Evolutionary conservation across 495 filamentous ascomycete genomes (phyloP).

Genomic region (Jackrogersella minutella): DNA sequence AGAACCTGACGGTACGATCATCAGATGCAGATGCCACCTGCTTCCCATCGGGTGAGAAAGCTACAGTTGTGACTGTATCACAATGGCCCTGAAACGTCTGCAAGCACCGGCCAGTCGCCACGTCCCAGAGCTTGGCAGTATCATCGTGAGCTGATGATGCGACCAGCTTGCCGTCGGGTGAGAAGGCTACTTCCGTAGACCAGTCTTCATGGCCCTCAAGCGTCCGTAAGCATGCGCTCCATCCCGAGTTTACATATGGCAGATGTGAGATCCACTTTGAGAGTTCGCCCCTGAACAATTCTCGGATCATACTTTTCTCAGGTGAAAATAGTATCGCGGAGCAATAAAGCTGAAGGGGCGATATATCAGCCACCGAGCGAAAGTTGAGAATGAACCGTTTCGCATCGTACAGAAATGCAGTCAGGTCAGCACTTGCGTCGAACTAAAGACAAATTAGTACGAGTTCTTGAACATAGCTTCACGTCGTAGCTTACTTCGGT

Average conservation of each 20-base stretch:
- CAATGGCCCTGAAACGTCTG: constrained; percentile 34
- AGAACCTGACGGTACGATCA: background rate
- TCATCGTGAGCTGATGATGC: constrained; percentile 44
- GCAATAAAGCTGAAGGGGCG: constrained; percentile 45
- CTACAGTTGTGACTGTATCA: background rate
- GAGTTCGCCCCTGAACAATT: constrained; percentile 21
- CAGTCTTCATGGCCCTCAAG: constrained; percentile 35
- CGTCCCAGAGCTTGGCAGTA: constrained; percentile 52
- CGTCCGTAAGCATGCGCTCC: constrained; percentile 22
- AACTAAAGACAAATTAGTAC: too few species aligned
- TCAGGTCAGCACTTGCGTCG: background rate
- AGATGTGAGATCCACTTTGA: constrained; percentile 20
- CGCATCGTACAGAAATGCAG: constrained; percentile 46
- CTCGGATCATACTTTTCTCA: constrained; percentile 40
- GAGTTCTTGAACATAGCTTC: too few species aligned
- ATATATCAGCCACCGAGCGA: too few species aligned
- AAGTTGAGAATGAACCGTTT: constrained; percentile 47
- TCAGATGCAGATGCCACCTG: background rate
- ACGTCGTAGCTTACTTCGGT: constrained; percentile 9
- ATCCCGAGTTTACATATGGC: background rate
- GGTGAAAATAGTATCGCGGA: constrained; percentile 50
- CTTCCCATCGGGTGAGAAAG: background rate
- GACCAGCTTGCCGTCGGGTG: constrained; percentile 45
- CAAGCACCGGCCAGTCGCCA: constrained; percentile 25
- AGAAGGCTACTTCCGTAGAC: constrained; percentile 48